Evolutionary conservation across 2,329 filamentous ascomycete genomes (phyloP).

Genomic region (Claviceps purpurea): DNA sequence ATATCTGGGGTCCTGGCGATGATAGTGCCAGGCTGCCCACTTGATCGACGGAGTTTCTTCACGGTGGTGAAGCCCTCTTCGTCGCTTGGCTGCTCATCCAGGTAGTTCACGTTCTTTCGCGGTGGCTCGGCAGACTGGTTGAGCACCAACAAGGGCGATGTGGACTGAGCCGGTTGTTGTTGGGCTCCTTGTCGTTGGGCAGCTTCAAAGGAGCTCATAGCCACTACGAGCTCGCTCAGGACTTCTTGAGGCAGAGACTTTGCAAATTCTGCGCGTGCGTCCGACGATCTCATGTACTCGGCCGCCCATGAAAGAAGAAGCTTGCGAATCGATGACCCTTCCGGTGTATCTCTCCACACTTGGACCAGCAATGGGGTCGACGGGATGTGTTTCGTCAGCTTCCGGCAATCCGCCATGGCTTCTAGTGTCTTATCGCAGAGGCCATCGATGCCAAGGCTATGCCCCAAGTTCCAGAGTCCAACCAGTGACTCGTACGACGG

Average conservation of each 20-base stretch:
- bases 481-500: conserved; percentile 43
- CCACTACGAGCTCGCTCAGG: conserved; percentile 47
- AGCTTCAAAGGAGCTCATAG: conserved; percentile 42
- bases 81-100: conserved; percentile 12
- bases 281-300: conserved; percentile 47
- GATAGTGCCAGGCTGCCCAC: conserved; percentile 7
- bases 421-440: conserved; percentile 43
- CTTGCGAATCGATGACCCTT: conserved; percentile 44
- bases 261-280: conserved; percentile 42
- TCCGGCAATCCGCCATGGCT: conserved; percentile 43
- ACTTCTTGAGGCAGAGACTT: conserved; percentile 49
- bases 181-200: conserved; percentile 16
- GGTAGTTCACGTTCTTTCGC: conserved; percentile 36
- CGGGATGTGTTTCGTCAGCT: conserved; percentile 40
- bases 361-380: conserved; percentile 44
- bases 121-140: conserved; percentile 11
- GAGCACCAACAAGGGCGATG: conserved; percentile 5
- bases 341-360: conserved; percentile 49
- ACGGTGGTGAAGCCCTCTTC: conserved; percentile 9
- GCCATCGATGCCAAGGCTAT: conserved; percentile 37
- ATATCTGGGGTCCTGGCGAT: conserved; percentile 11
- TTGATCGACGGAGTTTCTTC: conserved; percentile 31
- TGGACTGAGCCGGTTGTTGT: conserved; percentile 8
- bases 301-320: conserved; percentile 49
- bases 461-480: conserved; percentile 42